Conservation (phyloP, 2,329 filamentous ascomycete genomes). For the Cladosporium sp. region DNA sequence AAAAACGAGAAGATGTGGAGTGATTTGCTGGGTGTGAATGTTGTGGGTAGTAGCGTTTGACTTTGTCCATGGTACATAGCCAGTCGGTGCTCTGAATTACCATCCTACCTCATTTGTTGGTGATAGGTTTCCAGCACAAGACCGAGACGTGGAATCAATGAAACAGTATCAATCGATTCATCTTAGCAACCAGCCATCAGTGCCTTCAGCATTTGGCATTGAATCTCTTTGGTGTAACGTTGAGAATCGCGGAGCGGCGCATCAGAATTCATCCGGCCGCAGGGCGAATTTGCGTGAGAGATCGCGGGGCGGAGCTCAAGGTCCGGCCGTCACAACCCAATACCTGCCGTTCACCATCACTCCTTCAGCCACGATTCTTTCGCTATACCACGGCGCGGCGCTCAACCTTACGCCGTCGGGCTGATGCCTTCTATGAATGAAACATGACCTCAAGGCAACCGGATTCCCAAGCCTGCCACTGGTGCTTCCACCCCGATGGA, state of each 20-base stretch:
- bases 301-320: background rate
- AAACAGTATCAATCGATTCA: background rate
- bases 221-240: background rate
- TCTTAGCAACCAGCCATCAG: background rate
- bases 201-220: background rate
- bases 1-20: background rate
- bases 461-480: background rate
- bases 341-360: background rate
- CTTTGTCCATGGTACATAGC: background rate
- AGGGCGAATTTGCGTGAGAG: background rate
- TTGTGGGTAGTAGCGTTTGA: background rate
- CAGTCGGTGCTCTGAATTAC: background rate
- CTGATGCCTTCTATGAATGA: background rate
- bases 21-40: background rate
- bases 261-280: background rate
- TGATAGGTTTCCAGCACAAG: background rate
- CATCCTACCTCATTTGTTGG: background rate
- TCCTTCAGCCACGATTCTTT: background rate
- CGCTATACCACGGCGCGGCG: background rate
- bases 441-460: background rate
- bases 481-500: background rate
- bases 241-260: background rate
- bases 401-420: background rate
- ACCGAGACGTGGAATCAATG: background rate
- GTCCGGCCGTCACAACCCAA: background rate